Percentiles rank a stretch among this genome's conserved stretches.
Evolutionary conservation across 768 basidiomycete genomes (phyloP).

Genomic region (Boletus sensibilis): DNA sequence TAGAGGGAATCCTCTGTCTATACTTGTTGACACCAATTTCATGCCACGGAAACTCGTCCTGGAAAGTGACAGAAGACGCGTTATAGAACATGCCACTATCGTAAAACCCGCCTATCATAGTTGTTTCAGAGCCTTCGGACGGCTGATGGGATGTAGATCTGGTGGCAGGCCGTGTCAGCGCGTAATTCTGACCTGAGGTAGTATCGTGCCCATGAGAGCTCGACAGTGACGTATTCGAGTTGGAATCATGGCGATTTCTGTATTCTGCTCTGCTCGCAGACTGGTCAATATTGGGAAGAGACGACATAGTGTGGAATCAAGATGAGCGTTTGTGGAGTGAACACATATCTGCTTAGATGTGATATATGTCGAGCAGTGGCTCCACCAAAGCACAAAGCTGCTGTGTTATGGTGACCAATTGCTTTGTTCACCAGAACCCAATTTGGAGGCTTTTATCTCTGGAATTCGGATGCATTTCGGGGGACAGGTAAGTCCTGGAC

Average conservation of each 20-base stretch:
- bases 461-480: neutral
- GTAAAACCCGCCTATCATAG: neutral
- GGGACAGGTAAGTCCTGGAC: no score
- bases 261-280: neutral
- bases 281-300: neutral
- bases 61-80: conserved; percentile 16
- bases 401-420: neutral
- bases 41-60: conserved; percentile 8
- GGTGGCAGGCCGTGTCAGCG: neutral
- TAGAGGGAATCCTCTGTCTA: conserved; percentile 12
- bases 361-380: conserved; percentile 9
- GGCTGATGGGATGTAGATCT: neutral
- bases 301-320: conserved; percentile 11
- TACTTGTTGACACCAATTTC: neutral
- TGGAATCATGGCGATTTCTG: neutral
- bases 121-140: conserved; percentile 3
- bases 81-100: conserved; percentile 4
- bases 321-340: neutral
- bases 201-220: neutral
- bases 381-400: conserved; percentile 18
- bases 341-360: neutral
- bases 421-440: conserved; percentile 12
- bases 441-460: neutral
- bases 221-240: neutral
- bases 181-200: neutral